Percentiles rank a stretch among this genome's conserved stretches.
phyloP scores from a whole-genome alignment of 352 stramenopile species.

The Thraustochytrium striatum region DNA sequence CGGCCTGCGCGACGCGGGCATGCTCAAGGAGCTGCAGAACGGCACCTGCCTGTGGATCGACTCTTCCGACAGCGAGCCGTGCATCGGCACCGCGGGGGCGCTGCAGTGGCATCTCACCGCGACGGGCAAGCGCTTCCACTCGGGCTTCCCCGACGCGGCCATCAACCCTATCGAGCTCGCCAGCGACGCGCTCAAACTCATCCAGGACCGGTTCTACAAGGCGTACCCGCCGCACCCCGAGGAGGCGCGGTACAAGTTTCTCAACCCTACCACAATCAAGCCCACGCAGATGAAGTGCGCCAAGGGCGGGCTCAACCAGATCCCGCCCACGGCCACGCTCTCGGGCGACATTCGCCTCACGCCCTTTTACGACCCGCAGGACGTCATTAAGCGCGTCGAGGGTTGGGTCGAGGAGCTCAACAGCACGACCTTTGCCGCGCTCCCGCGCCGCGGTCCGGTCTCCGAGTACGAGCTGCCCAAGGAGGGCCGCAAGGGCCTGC shows the following conservation, averaged over 20 bases:
- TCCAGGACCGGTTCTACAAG: constrained; percentile 80
- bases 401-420: constrained; percentile 79
- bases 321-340: constrained; percentile 79
- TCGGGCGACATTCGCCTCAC: constrained; percentile 80
- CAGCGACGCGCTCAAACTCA: constrained; percentile 72
- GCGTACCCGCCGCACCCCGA: constrained; percentile 73
- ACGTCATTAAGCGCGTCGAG: constrained; percentile 61
- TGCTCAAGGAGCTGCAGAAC: constrained; percentile 85
- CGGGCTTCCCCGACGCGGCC: constrained; percentile 73
- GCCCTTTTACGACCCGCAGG: constrained; percentile 83
- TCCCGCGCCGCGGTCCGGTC: constrained; percentile 73
- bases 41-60: constrained; percentile 85
- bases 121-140: constrained; percentile 84
- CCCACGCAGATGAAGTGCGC: constrained; percentile 57
- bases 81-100: constrained; percentile 76
- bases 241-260: constrained; percentile 83
- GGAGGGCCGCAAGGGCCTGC: constrained; percentile 70
- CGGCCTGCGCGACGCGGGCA: constrained; percentile 73
- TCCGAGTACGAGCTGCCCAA: constrained; percentile 81
- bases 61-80: constrained; percentile 81
- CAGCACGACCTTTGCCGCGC: constrained; percentile 64
- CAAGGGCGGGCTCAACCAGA: constrained; percentile 61
- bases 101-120: constrained; percentile 82
- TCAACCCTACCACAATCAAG: constrained; percentile 59
- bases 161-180: constrained; percentile 82